phyloP scores from a whole-genome alignment of 257 asterid genomes.

The Ligustrum vulgare region DNA sequence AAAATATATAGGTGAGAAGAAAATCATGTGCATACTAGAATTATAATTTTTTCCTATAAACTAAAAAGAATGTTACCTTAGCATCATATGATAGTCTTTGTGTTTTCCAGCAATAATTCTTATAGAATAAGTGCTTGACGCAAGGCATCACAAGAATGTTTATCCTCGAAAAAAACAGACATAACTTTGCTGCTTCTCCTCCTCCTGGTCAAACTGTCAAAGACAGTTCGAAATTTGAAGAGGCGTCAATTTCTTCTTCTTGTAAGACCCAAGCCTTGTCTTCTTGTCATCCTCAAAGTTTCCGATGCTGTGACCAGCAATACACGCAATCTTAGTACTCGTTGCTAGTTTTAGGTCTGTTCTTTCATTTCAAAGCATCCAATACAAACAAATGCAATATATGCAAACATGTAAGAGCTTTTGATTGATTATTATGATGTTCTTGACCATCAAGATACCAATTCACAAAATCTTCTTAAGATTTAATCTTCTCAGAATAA shows the following conservation, averaged over 20 bases:
- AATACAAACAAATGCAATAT: background rate
- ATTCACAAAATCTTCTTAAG: background rate
- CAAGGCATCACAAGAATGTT: slow-evolving; percentile 78
- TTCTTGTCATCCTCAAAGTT: slow-evolving; percentile 48
- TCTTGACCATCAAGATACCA: background rate
- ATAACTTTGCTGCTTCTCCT: slow-evolving; percentile 71
- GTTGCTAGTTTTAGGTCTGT: background rate
- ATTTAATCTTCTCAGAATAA: background rate
- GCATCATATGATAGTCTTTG: too few relatives aligned
- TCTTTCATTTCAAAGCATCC: background rate
- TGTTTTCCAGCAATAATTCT: slow-evolving; percentile 78
- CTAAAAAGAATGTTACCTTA: too few relatives aligned
- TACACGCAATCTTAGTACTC: background rate
- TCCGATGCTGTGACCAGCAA: slow-evolving; percentile 39
- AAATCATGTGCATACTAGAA: background rate
- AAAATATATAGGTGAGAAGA: background rate
- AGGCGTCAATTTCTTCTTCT: slow-evolving; percentile 55
- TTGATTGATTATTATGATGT: background rate
- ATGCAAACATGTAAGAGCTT: background rate
- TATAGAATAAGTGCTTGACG: slow-evolving; percentile 92
- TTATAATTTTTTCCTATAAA: background rate
- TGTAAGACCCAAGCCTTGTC: slow-evolving; percentile 51
- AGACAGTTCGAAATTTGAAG: slow-evolving; percentile 53
- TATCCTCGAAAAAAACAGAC: slow-evolving; percentile 73
- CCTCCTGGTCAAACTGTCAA: slow-evolving; percentile 47